Evolutionary conservation across 805 yeast genomes (phyloP), one percentile per base, ranked within the genome.

Genomic region (Cyberlindnera euphorbiiphila): DNA sequence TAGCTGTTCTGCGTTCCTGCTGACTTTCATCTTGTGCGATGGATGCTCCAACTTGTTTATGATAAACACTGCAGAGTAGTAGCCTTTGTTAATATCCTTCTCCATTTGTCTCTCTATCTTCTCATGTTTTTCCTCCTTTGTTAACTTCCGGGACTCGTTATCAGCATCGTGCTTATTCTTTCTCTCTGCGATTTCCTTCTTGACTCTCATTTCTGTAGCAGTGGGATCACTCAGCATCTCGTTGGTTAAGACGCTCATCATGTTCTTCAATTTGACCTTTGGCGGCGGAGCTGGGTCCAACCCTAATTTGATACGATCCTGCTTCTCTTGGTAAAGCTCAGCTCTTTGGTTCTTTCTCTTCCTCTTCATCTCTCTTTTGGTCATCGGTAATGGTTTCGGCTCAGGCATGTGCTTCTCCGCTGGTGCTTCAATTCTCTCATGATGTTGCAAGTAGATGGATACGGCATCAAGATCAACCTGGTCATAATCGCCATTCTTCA

Each of bases 161-260:
- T 57, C 69, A 27, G 59, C 60, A 43, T 73, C 67, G 61, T 93
- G 99, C 26, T 62, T 59, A 11, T 60, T 45, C 23, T 62, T 65
- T 21, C 98, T 66, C 29, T 74, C 72, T 26, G 71, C 78, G 4
- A 87, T 82, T 43, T 89, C 93, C 17, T 65, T 59, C 29, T 74
- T 67, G 0, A 93, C 96, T 34, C 69, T 60, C 58, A 69, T 66
- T 53, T 91, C 98, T 48, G 88, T 81, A 4, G 76, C 76, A 0
- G 98, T 91, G 1, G 98, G 98, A 55, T 93, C 95, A 42, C 74
- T 69, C 32, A 89, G 82, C 6, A 93, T 86, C 41, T 85, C 94
- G 49, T 85, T 78, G 3, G 97, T 85, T 33, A 84, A 65, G 0
- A 87, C 95, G 50, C 73, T 82, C 88, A 87, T 85, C 59, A 93